Evolutionary conservation across 495 filamentous ascomycete species (phyloP), one percentile per base, ranked within the genome.

Genomic region (Aspergillus baeticus): DNA sequence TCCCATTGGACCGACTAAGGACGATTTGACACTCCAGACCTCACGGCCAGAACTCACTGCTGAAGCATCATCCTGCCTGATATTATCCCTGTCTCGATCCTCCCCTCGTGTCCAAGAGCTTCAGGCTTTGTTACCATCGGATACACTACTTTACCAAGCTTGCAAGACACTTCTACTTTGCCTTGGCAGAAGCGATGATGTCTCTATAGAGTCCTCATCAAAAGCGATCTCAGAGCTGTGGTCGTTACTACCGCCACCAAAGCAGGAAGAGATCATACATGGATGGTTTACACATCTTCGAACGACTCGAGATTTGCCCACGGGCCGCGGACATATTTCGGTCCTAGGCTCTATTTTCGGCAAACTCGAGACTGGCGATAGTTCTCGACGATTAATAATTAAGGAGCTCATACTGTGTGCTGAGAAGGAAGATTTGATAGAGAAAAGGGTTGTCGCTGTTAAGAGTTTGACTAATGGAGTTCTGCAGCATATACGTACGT

Each of bases 1-100:
- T 10, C 56, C 68, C 11, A 46, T 51, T 45, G 67, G 70, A 13
- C 74, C 78, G 39, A 69, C 64, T 2, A 71, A 73, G 48, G 66
- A 76, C 10, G 76, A 80, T 46, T 54, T 81, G 42, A 78, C 73
- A 5, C 69, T 73, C 33, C 74, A 73, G 44, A 66, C 77, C 51
- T 80, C 84, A n/a, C 81, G 83, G 5, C 87, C 88, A 0, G 87
- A 91, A 56, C 69, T 91, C 13, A 81, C 87, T 5, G 82, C 85
- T 13, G 89, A 91, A 63, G 83, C 84, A 10, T 75, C 77, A 11
- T 80, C 84, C 45, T 72, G 72, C 38, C 73, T 91, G 10, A 75
- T 89, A 38, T 65, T 67, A 1, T 75, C 70, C 17, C 70, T 73
- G 42, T 69, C 66, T 54, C 63, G 39, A 20, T 63, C 64, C 49